Conservation (phyloP, 345 rosid species). For the Eucalyptus caleyi region DNA sequence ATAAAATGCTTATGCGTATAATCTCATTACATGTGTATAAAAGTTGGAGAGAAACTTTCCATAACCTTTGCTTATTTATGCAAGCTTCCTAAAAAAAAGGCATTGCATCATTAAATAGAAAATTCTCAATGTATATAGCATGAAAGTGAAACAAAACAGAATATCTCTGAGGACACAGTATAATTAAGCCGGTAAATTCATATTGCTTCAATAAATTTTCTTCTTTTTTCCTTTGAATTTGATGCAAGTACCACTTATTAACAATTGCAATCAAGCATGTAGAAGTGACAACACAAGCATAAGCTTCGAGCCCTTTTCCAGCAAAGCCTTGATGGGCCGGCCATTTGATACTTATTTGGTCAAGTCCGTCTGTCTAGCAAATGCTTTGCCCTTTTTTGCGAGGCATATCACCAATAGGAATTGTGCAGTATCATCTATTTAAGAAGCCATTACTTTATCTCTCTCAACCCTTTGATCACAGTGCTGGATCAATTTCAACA, state of each 20-base stretch:
- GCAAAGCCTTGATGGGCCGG: neutral
- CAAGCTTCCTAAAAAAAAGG: neutral
- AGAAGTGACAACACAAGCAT: neutral
- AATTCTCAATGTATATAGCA: neutral
- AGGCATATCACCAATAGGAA: neutral
- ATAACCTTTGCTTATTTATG: neutral
- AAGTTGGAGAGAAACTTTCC: neutral
- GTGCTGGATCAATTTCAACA: neutral
- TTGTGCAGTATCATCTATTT: neutral
- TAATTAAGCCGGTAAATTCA: neutral
- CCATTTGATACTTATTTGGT: neutral
- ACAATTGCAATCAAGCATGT: neutral
- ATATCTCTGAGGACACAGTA: neutral
- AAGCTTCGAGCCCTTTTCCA: neutral
- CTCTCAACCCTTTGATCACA: neutral
- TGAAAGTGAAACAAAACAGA: neutral
- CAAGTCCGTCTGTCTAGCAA: neutral
- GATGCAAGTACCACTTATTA: neutral
- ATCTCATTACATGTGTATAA: neutral
- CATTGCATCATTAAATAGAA: neutral
- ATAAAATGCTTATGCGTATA: neutral
- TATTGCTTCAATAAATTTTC: neutral
- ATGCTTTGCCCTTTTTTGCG: neutral
- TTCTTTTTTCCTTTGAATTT: neutral
- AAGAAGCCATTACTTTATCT: neutral